Conservation (phyloP, 2,329 filamentous ascomycete species). For the Diaporthe longicolla region DNA sequence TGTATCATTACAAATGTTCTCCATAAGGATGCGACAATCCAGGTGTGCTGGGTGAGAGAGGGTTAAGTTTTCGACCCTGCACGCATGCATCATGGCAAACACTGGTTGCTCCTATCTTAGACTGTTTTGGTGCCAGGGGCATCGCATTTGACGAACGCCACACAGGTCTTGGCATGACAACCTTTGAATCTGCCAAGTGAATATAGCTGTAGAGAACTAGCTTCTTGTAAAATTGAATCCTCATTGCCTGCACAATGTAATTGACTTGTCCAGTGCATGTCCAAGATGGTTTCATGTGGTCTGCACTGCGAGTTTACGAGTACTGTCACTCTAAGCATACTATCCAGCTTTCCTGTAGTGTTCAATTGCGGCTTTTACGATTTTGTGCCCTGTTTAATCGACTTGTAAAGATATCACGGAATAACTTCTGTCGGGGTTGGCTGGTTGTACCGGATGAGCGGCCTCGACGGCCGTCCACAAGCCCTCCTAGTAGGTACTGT, state of each 20-base stretch:
- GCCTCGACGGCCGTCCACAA: no score
- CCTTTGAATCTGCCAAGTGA: no score
- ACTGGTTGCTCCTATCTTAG: not conserved
- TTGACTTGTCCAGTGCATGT: no score
- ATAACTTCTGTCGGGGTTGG: no score
- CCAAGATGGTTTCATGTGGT: not conserved
- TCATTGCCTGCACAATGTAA: no score
- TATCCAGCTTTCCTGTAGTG: not conserved
- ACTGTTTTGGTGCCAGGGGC: not conserved
- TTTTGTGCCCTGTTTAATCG: not conserved
- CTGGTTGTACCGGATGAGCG: no score
- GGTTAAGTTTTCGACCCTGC: not conserved
- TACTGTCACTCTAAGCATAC: not conserved
- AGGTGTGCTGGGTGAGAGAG: conserved; percentile 27
- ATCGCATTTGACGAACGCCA: not conserved
- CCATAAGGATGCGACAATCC: conserved; percentile 23
- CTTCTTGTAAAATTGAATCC: no score
- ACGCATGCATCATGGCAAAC: not conserved
- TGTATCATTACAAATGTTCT: conserved; percentile 18
- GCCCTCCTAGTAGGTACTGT: no score
- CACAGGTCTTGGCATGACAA: no score
- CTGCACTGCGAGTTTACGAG: not conserved
- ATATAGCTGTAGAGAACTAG: no score
- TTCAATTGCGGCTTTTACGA: not conserved
- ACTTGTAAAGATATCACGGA: no score